phyloP scores from a whole-genome alignment of 345 rosid species.

The Iberis pinnata region DNA sequence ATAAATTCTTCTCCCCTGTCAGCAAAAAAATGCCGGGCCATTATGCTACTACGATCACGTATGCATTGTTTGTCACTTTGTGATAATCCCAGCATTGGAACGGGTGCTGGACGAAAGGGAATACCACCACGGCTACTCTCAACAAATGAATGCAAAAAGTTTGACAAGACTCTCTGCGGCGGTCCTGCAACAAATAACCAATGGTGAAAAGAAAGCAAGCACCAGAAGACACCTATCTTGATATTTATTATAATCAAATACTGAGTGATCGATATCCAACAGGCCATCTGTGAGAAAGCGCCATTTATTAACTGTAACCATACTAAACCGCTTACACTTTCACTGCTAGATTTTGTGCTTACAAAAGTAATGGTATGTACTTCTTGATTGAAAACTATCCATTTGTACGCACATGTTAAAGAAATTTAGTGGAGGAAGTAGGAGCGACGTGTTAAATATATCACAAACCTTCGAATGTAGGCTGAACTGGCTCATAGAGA shows the following conservation, averaged over 20 bases:
- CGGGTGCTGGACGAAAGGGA: slow-evolving; percentile 78
- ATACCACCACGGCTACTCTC: slow-evolving; percentile 76
- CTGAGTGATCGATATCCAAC: neutral
- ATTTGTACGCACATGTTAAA: neutral
- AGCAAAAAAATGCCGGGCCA: slow-evolving; percentile 92
- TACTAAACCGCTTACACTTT: slow-evolving; percentile 1
- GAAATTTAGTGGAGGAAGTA: neutral
- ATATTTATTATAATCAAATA: neutral
- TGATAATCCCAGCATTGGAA: slow-evolving; percentile 82
- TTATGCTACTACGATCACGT: slow-evolving; percentile 97
- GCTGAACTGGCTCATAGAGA: slow-evolving; percentile 44
- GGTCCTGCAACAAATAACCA: slow-evolving; percentile 53
- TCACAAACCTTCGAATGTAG: slow-evolving; percentile 58
- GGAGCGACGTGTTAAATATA: neutral
- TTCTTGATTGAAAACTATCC: slow-evolving; percentile 1
- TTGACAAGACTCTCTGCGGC: slow-evolving; percentile 85
- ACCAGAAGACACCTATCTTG: neutral
- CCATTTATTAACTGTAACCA: neutral
- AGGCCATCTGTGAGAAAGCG: neutral
- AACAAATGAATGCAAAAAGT: slow-evolving; percentile 85
- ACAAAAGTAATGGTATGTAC: no score
- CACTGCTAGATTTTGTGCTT: slow-evolving; percentile 9
- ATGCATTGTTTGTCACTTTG: slow-evolving; percentile 91
- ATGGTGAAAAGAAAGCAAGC: slow-evolving; percentile 13
- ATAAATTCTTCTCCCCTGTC: slow-evolving; percentile 89